phyloP scores from a whole-genome alignment of 108 stramenopile species.

The Nannochloropsis gaditana region DNA sequence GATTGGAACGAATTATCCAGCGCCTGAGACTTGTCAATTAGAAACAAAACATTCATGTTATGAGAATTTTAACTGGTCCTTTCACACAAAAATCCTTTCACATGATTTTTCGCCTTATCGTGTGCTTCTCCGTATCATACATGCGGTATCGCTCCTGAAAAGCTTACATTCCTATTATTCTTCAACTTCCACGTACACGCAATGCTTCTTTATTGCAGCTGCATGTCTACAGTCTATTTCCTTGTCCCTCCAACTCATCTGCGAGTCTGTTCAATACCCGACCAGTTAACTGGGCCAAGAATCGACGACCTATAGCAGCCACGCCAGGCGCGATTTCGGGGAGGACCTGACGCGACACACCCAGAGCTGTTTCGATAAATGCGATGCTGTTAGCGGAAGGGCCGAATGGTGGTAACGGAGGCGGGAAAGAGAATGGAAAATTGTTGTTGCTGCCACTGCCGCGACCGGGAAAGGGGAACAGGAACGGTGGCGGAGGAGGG shows the following conservation, averaged over 20 bases:
- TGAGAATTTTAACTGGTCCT: too few relatives aligned
- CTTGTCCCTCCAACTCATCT: neutral
- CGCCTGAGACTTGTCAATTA: too few relatives aligned
- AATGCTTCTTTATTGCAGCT: too few relatives aligned
- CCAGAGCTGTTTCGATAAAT: neutral
- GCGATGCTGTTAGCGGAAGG: slow-evolving; percentile 1
- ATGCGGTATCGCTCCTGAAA: too few relatives aligned
- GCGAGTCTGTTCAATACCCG: neutral
- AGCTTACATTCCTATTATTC: too few relatives aligned
- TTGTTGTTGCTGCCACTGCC: neutral
- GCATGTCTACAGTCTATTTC: slow-evolving; percentile 6
- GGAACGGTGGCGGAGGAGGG: neutral
- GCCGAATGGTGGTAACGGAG: neutral
- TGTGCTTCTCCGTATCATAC: too few relatives aligned
- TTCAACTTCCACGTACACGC: too few relatives aligned
- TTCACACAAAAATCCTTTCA: too few relatives aligned
- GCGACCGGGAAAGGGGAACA: slow-evolving; percentile 10
- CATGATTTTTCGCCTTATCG: too few relatives aligned
- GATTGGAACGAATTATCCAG: too few relatives aligned
- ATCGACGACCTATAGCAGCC: neutral
- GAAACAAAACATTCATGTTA: too few relatives aligned
- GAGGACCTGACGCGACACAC: neutral
- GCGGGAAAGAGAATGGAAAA: neutral
- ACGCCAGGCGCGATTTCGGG: neutral
- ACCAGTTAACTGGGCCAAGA: neutral